phyloP scores from a whole-genome alignment of 2,329 filamentous ascomycete genomes.

The Paraphoma sp. region DNA sequence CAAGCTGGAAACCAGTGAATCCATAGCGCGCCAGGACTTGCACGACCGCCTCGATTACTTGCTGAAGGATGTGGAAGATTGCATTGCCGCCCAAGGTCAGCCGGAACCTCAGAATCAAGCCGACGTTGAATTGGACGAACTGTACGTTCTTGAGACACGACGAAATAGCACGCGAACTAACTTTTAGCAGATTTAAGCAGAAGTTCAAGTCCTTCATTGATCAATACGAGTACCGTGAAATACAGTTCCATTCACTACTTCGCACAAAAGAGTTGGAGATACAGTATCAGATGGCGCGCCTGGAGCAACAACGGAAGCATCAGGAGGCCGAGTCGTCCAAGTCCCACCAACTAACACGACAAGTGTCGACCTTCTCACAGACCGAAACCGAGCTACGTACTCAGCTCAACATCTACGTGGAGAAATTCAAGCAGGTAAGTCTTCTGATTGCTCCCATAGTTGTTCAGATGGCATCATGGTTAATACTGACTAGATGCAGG shows the following conservation, averaged over 20 bases:
- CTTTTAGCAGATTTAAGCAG: constrained; percentile 61
- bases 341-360: constrained; percentile 83
- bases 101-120: constrained; percentile 76
- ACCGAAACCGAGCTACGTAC: constrained; percentile 92
- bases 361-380: constrained; percentile 94
- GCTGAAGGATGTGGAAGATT: constrained; percentile 83
- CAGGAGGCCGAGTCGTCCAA: constrained; percentile 82
- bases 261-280: constrained; percentile 96
- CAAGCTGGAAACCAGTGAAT: constrained; percentile 84
- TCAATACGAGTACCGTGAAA: constrained; percentile 92
- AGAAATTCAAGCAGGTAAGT: constrained; percentile 98
- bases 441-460: constrained; percentile 16
- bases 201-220: constrained; percentile 96
- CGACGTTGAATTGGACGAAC: constrained; percentile 86
- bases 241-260: constrained; percentile 91
- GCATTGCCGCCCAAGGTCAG: constrained; percentile 85
- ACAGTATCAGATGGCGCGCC: constrained; percentile 85
- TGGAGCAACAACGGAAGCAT: constrained; percentile 87
- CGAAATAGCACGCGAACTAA: constrained; percentile 11
- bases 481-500: constrained; percentile 69
- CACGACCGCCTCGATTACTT: constrained; percentile 84
- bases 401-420: constrained; percentile 97
- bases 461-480: constrained; percentile 43
- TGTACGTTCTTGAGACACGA: constrained; percentile 63
- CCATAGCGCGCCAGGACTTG: constrained; percentile 79